A percentile compares a stretch with the other conserved stretches of the same genome.
Evolutionary conservation across 106 monocot genomes (phyloP).

Genomic region (Dactylorhiza incarnata): DNA sequence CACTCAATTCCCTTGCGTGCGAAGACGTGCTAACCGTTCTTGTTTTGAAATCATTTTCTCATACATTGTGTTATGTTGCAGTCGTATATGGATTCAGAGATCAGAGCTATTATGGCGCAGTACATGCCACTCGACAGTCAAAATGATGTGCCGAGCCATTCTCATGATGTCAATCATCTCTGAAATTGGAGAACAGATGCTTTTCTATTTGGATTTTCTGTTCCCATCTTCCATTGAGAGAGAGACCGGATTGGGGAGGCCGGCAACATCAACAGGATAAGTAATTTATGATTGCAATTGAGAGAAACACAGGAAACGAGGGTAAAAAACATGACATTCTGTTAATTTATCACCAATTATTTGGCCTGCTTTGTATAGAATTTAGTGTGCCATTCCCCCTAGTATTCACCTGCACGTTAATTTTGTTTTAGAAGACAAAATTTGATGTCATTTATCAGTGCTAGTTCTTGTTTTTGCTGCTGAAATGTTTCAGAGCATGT

Average conservation of each 20-base stretch:
- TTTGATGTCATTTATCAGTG: too few species aligned
- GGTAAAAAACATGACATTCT: background rate
- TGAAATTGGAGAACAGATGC: background rate
- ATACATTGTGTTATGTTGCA: constrained; percentile 10
- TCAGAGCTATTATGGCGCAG: constrained; percentile 73
- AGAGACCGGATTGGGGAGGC: background rate
- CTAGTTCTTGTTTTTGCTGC: too few species aligned
- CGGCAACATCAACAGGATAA: background rate
- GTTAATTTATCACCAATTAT: background rate
- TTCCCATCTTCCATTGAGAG: background rate
- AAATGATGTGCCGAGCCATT: constrained; percentile 28
- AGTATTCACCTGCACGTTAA: background rate
- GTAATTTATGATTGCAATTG: background rate
- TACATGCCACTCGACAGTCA: constrained; percentile 81
- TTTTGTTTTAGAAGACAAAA: too few species aligned
- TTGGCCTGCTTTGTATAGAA: constrained; percentile 2
- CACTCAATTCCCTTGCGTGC: background rate
- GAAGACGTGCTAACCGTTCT: too few species aligned
- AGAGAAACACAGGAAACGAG: background rate
- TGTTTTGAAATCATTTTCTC: background rate
- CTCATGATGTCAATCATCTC: constrained; percentile 13
- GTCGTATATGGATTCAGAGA: constrained; percentile 51
- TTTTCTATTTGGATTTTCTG: background rate
- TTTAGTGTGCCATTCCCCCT: background rate
- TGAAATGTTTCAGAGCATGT: too few species aligned